Conservation (phyloP, 129 eudicot species). For the Tanacetum coccineum region DNA sequence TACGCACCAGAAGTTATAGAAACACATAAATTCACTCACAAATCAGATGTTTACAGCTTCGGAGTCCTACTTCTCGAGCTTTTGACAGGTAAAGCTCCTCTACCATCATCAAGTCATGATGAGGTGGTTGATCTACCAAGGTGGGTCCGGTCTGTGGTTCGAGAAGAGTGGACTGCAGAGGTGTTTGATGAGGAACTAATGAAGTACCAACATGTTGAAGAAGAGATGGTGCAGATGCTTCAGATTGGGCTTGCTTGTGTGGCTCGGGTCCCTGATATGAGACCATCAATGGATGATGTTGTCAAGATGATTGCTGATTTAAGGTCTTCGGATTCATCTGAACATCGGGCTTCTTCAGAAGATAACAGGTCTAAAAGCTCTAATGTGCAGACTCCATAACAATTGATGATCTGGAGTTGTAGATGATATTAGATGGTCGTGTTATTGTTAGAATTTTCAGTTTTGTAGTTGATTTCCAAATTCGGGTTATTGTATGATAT, state of each 20-base stretch:
- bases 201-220: conserved; percentile 65
- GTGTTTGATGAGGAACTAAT: conserved; percentile 80
- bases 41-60: conserved; percentile 90
- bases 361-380: conserved; percentile 70
- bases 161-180: conserved; percentile 98
- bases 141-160: conserved; percentile 89
- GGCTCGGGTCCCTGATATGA: conserved; percentile 45
- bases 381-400: conserved; percentile 62
- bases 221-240: conserved; percentile 95
- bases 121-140: conserved; percentile 79
- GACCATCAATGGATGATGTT: conserved; percentile 82
- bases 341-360: conserved; percentile 61
- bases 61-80: conserved; percentile 84
- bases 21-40: conserved; percentile 59
- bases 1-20: conserved; percentile 80
- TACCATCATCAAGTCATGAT: conserved; percentile 43
- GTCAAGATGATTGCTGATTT: conserved; percentile 73
- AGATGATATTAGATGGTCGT: conserved; percentile 13
- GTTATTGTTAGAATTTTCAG: conserved; percentile 21
- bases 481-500: conserved; percentile 19
- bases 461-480: conserved; percentile 24
- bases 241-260: conserved; percentile 85
- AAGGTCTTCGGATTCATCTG: conserved; percentile 47
- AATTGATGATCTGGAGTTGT: conserved; percentile 14
- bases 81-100: conserved; percentile 76